These are phyloP conservation scores for Plectosphaerella cucumerina DNA, from an alignment of 2,329 filamentous ascomycete genomes.

Conservation along the genomic window DNA sequence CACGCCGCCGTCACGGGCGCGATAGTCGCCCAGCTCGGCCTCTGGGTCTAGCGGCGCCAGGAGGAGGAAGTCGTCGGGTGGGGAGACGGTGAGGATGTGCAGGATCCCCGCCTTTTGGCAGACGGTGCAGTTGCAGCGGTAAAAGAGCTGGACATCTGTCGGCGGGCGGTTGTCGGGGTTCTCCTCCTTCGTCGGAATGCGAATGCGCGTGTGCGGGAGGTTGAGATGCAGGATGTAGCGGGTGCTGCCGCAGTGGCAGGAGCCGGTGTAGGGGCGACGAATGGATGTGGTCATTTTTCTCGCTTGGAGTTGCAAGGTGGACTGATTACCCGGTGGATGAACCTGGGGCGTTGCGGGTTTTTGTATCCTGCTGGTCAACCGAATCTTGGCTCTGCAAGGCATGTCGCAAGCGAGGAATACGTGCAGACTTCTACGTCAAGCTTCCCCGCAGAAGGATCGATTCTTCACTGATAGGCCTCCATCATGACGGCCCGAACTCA, in stretches of 20 bases:
- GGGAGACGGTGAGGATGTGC: constrained; percentile 32
- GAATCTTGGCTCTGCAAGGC: too few relatives aligned
- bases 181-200: background rate
- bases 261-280: constrained; percentile 28
- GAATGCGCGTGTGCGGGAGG: constrained; percentile 25
- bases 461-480: too few relatives aligned
- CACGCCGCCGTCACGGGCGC: constrained; percentile 13
- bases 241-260: constrained; percentile 41
- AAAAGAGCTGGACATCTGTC: constrained; percentile 19
- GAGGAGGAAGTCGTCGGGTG: constrained; percentile 39
- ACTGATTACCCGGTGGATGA: too few relatives aligned
- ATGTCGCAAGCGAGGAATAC: too few relatives aligned
- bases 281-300: constrained; percentile 3
- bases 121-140: constrained; percentile 44
- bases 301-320: too few relatives aligned
- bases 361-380: too few relatives aligned
- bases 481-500: too few relatives aligned
- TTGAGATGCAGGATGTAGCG: constrained; percentile 38
- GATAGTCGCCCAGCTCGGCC: constrained; percentile 35
- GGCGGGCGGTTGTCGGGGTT: constrained; percentile 12
- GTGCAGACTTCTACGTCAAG: too few relatives aligned
- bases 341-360: too few relatives aligned
- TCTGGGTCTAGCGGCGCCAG: constrained; percentile 34
- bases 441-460: too few relatives aligned
- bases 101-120: constrained; percentile 45